A percentile compares a stretch with the other conserved stretches of the same genome.
These are phyloP conservation scores for Wickerhamomyces subpelliculosus DNA, from an alignment of 805 yeast genomes.

Conservation along the genomic window DNA sequence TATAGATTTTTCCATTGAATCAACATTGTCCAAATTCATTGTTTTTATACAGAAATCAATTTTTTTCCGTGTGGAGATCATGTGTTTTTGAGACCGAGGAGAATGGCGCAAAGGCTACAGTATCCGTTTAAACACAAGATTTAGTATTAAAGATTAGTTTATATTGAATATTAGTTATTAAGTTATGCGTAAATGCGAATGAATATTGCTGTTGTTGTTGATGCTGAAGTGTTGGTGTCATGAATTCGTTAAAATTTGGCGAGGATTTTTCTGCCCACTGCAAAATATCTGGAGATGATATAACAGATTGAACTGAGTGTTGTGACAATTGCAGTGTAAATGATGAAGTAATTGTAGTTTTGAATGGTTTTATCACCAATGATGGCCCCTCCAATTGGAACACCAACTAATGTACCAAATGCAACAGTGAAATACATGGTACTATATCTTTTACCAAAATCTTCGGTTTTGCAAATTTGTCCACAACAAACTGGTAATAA, in stretches of 20 bases:
- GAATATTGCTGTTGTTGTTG: no score
- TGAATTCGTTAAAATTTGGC: background rate
- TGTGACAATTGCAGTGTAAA: slow-evolving; percentile 29
- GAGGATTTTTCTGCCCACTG: background rate
- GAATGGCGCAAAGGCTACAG: no score
- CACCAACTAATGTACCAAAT: slow-evolving; percentile 36
- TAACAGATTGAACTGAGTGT: background rate
- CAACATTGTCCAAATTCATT: background rate
- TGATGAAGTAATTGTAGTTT: slow-evolving; percentile 33
- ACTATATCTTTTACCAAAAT: slow-evolving; percentile 45
- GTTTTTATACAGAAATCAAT: background rate
- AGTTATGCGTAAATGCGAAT: no score
- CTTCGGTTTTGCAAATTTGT: slow-evolving; percentile 43
- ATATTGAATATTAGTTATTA: no score
- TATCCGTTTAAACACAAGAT: no score
- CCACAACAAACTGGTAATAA: slow-evolving; percentile 50
- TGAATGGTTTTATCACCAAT: slow-evolving; percentile 25
- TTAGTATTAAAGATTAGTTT: no score
- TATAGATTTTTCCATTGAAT: background rate
- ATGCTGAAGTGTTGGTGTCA: background rate
- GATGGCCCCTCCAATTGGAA: slow-evolving; percentile 40
- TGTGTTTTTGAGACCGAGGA: no score
- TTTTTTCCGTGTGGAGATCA: background rate
- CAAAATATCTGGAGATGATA: background rate
- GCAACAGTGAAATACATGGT: slow-evolving; percentile 50